Evolutionary conservation across 2,329 filamentous ascomycete genomes (phyloP).

Genomic region (Ceratocystiopsis minuta): DNA sequence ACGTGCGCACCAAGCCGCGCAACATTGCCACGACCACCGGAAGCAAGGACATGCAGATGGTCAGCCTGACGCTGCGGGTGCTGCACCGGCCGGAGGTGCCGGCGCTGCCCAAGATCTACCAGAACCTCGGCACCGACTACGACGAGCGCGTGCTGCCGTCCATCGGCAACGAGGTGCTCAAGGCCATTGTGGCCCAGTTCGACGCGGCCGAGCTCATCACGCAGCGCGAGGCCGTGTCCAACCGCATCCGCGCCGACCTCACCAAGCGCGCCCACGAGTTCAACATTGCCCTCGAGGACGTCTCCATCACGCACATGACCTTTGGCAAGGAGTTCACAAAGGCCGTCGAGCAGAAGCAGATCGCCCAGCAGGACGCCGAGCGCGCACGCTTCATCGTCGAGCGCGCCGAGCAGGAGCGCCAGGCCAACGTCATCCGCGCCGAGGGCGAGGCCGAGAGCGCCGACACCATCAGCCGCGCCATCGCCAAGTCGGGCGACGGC

Average conservation of each 20-base stretch:
- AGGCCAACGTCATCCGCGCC: slow-evolving; percentile 94
- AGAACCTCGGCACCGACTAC: slow-evolving; percentile 66
- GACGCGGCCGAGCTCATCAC: slow-evolving; percentile 98
- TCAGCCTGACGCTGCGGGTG: slow-evolving; percentile 99
- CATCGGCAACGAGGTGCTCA: slow-evolving; percentile 96
- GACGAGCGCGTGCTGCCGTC: slow-evolving; percentile 93
- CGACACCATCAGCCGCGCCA: slow-evolving; percentile 79
- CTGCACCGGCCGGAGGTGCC: slow-evolving; percentile 78
- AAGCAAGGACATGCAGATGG: slow-evolving; percentile 98
- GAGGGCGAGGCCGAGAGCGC: slow-evolving; percentile 96
- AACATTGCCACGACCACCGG: slow-evolving; percentile 97
- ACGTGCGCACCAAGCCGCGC: slow-evolving; percentile 91
- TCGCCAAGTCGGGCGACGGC: slow-evolving; percentile 83
- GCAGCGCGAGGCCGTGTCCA: slow-evolving; percentile 88
- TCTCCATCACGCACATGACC: slow-evolving; percentile 99
- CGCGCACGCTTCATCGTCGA: slow-evolving; percentile 95
- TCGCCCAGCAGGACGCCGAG: slow-evolving; percentile 97
- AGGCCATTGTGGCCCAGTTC: slow-evolving; percentile 97
- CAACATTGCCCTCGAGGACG: slow-evolving; percentile 97
- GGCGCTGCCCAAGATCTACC: slow-evolving; percentile 86
- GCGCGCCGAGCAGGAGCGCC: slow-evolving; percentile 94
- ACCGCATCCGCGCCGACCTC: slow-evolving; percentile 84
- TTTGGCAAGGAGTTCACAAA: slow-evolving; percentile 98
- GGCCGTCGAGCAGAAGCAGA: slow-evolving; percentile 99
- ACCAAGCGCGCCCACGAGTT: slow-evolving; percentile 88